These are phyloP conservation scores for Metschnikowia peoriensis DNA, from an alignment of 805 yeast species.

Conservation along the genomic window DNA sequence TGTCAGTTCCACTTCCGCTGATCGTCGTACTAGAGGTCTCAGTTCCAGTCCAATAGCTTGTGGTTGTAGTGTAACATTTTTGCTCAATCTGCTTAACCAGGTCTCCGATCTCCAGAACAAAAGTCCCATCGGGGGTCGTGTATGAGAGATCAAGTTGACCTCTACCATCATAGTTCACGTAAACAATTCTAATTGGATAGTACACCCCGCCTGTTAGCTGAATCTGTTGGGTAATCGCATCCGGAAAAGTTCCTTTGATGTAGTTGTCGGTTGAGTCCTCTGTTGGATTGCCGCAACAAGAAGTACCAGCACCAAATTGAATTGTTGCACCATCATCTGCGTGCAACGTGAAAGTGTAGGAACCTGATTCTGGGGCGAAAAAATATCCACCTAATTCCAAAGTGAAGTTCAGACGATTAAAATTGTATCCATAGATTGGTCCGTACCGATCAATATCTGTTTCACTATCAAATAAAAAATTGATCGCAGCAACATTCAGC, in stretches of 20 bases:
- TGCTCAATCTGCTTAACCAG: constrained; percentile 2
- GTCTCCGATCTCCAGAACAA: constrained; percentile 6
- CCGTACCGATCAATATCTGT: neutral
- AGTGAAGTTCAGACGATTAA: constrained; percentile 5
- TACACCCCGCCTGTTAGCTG: constrained; percentile 6
- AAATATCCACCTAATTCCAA: constrained; percentile 11
- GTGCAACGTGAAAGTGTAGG: constrained; percentile 8
- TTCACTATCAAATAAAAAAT: too few relatives aligned
- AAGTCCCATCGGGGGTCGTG: constrained; percentile 5
- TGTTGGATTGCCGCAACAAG: constrained; percentile 11
- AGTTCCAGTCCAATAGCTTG: constrained; percentile 4
- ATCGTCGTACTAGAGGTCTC: constrained; percentile 4
- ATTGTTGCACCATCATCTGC: constrained; percentile 16
- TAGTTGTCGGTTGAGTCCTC: neutral
- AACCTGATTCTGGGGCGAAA: constrained; percentile 5
- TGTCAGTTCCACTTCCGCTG: neutral
- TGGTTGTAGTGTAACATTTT: neutral
- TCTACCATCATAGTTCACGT: constrained; percentile 11
- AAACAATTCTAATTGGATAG: constrained; percentile 13
- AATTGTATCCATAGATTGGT: neutral
- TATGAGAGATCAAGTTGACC: constrained; percentile 4
- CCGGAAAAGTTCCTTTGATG: constrained; percentile 4
- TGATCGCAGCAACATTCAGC: too few relatives aligned
- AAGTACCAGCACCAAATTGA: constrained; percentile 11
- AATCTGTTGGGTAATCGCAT: constrained; percentile 1